Base-by-base conservation (phyloP, 1,139 yeast genomes). In the Eremothecium cymbalariae region DNA sequence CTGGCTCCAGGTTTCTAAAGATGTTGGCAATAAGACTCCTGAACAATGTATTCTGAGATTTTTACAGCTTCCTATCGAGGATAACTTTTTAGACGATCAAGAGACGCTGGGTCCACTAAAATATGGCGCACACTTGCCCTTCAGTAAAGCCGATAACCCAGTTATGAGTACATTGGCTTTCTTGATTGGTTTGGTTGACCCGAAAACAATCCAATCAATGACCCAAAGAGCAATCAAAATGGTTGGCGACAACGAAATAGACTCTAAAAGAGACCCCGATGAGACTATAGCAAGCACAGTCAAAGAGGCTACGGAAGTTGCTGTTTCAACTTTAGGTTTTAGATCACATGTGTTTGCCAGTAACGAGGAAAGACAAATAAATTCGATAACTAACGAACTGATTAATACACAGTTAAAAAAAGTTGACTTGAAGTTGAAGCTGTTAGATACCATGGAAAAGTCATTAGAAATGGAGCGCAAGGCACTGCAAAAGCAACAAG, bases 151-250 rank as follows among this genome's bases (percentile, higher is more conserved):
- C 18, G 97, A 90, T 49, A 90, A 90, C 56, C 98, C 99, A 1
- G 88, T 90, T 3, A 71, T 90, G 64, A 80, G 94, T 23, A 90
- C 94, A 23, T 72, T 90, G 43, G 78, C 95, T 4, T 90, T 88
- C 58, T 66, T 93, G 62, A 78, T 93, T 0, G 79, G 86, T 30
- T 62, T 88, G 38, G 94, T 88, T 14, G 95, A 88, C 52, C 79
- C 90, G n/a, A 79, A 77, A 29, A 77, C 78, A 25, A 94, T 90
- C 2, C 81, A 77, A 38, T 85, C 86, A 8, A 94, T 95, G 8
- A 84, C 94, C 13, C 63, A 55, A 31, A 63, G 77, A 33, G 85
- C 90, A 0, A 67, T 74, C 11, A 66, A 71, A 42, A 70, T 70
- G 3, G 65, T 79, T 49, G 78, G 75, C 46, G 28, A 18, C 5